A percentile compares a stretch with the other conserved stretches of the same genome.
phyloP scores from a whole-genome alignment of 139 green algal species.

The Marvania coccoides region DNA sequence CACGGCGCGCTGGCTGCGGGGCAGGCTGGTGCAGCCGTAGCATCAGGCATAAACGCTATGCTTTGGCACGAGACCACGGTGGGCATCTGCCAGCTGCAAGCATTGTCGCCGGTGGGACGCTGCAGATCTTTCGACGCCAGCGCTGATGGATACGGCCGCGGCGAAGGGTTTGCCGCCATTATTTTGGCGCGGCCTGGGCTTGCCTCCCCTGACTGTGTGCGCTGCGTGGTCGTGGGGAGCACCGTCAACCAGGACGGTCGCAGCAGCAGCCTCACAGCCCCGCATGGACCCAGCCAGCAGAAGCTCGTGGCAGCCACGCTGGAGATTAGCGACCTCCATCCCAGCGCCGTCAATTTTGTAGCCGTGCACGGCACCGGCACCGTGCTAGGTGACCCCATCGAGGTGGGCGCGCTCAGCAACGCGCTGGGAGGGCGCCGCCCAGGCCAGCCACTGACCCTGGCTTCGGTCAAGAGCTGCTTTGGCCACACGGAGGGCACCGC shows the following conservation, averaged over 20 bases:
- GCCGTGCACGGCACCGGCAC: conserved; percentile 46
- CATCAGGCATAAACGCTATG: conserved; percentile 29
- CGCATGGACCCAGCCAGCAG: conserved; percentile 64
- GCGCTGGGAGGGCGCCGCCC: conserved; percentile 17
- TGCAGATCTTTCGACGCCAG: conserved; percentile 48
- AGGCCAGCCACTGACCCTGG: conserved; percentile 18
- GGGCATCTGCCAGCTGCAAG: conserved; percentile 28
- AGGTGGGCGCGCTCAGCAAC: conserved; percentile 29
- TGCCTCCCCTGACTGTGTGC: not conserved
- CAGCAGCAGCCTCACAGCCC: conserved; percentile 71
- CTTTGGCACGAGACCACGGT: conserved; percentile 13
- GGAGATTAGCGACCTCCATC: not conserved
- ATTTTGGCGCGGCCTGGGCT: not conserved
- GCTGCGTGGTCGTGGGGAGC: conserved; percentile 38
- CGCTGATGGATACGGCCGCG: conserved; percentile 56
- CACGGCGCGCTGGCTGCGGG: conserved; percentile 6
- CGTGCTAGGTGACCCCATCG: conserved; percentile 54
- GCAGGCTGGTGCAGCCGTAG: conserved; percentile 4
- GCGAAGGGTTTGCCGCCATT: conserved; percentile 30
- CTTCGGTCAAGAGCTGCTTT: conserved; percentile 53
- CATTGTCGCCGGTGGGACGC: conserved; percentile 34
- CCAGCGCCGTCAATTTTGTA: conserved; percentile 3
- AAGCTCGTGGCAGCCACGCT: conserved; percentile 41
- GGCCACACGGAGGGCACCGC: conserved; percentile 68
- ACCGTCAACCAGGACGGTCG: conserved; percentile 86